Percentiles rank a stretch among this genome's conserved stretches.
phyloP scores from a whole-genome alignment of 192 early-diverging fungal species.

The Coemansia sp. region DNA sequence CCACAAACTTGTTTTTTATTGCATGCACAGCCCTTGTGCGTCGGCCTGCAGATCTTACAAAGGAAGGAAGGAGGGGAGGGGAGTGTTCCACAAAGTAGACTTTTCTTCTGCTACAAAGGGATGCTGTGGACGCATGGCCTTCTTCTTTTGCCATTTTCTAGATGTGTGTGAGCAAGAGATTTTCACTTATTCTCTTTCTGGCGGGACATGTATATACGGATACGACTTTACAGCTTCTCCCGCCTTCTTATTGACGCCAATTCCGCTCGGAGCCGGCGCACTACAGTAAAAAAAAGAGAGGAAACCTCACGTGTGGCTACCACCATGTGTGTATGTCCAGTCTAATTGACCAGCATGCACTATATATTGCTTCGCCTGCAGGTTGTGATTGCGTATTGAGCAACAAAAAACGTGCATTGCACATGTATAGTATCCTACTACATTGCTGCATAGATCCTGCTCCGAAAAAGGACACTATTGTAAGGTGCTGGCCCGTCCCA shows the following conservation, averaged over 20 bases:
- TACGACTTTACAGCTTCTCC: neutral
- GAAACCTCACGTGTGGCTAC: neutral
- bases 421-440: neutral
- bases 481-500: too few relatives aligned
- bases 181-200: neutral
- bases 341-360: neutral
- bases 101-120: constrained; percentile 8
- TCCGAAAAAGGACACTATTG: too few relatives aligned
- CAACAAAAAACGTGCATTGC: neutral
- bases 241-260: too few relatives aligned
- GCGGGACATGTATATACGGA: constrained; percentile 2
- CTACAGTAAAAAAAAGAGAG: neutral
- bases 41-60: neutral
- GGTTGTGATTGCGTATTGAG: neutral
- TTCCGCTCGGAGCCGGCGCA: neutral
- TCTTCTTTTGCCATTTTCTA: neutral
- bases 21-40: neutral
- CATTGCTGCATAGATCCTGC: neutral
- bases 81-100: neutral
- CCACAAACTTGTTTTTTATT: neutral
- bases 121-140: neutral
- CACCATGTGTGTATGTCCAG: neutral
- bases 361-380: neutral
- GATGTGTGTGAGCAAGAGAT: neutral
- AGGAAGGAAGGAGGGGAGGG: neutral